These are phyloP conservation scores for Cyberlindnera maclurae DNA, from an alignment of 805 yeast genomes.

Conservation along the genomic window DNA sequence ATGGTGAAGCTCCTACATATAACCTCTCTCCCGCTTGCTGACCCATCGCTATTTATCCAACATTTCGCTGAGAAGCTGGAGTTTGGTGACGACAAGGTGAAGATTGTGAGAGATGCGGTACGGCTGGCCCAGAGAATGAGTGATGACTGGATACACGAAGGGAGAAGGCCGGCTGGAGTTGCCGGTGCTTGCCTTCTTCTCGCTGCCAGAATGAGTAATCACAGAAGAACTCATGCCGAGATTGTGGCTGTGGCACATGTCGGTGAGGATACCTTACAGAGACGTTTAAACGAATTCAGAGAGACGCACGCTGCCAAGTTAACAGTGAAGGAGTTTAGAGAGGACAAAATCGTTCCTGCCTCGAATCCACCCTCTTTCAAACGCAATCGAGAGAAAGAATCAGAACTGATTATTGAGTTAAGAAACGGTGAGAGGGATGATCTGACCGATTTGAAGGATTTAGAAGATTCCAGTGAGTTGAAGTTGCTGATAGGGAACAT, in stretches of 20 bases:
- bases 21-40: conserved; percentile 75
- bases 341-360: conserved; percentile 24
- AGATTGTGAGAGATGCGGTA: conserved; percentile 83
- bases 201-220: conserved; percentile 96
- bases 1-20: conserved; percentile 84
- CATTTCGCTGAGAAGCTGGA: conserved; percentile 87
- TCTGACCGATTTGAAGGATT: conserved; percentile 10
- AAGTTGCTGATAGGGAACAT: conserved; percentile 12
- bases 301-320: conserved; percentile 66
- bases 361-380: conserved; percentile 81
- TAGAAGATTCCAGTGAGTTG: conserved; percentile 14
- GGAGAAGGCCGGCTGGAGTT: conserved; percentile 96
- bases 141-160: conserved; percentile 92
- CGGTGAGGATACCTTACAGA: conserved; percentile 89
- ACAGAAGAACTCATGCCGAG: conserved; percentile 85
- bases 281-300: conserved; percentile 82
- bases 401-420: conserved; percentile 2
- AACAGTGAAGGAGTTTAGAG: conserved; percentile 70
- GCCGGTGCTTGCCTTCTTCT: conserved; percentile 93
- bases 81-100: conserved; percentile 64
- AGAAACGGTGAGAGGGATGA: conserved; percentile 15
- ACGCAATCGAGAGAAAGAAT: conserved; percentile 49
- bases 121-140: conserved; percentile 86
- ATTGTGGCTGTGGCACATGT: conserved; percentile 93
- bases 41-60: conserved; percentile 88